phyloP scores from a whole-genome alignment of 257 asterid genomes.

The Apocynum venetum region DNA sequence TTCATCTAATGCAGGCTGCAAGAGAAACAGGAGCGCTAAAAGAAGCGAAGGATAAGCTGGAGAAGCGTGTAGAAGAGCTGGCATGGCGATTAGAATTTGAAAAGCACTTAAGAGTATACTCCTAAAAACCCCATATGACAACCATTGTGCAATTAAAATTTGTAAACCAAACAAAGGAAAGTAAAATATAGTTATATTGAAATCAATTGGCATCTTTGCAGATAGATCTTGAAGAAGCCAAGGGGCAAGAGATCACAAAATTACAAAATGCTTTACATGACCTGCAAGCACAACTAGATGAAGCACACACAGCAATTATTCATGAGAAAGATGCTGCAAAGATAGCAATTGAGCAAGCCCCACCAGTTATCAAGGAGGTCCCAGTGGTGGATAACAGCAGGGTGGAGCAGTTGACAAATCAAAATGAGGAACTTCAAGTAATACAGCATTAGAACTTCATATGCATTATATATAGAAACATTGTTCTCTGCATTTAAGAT shows the following conservation, averaged over 20 bases:
- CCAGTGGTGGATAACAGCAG: constrained; percentile 72
- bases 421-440: constrained; percentile 78
- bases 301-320: constrained; percentile 63
- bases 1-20: constrained; percentile 60
- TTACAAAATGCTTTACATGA: constrained; percentile 62
- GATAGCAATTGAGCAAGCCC: constrained; percentile 83
- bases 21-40: constrained; percentile 92
- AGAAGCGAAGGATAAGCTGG: constrained; percentile 95
- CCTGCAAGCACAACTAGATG: constrained; percentile 60
- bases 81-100: constrained; percentile 89
- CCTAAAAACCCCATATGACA: constrained; percentile 10
- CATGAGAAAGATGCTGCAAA: constrained; percentile 82
- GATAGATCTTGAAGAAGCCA: constrained; percentile 86
- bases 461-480: constrained; percentile 1
- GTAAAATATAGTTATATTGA: neutral
- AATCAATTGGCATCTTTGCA: constrained; percentile 32
- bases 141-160: neutral
- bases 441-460: constrained; percentile 5
- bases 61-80: constrained; percentile 88
- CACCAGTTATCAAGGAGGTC: constrained; percentile 87
- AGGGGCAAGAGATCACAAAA: constrained; percentile 73
- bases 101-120: constrained; percentile 72
- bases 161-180: neutral
- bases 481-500: neutral
- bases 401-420: constrained; percentile 68